Base-by-base conservation (phyloP, 345 rosid species). In the Isatis tinctoria region DNA sequence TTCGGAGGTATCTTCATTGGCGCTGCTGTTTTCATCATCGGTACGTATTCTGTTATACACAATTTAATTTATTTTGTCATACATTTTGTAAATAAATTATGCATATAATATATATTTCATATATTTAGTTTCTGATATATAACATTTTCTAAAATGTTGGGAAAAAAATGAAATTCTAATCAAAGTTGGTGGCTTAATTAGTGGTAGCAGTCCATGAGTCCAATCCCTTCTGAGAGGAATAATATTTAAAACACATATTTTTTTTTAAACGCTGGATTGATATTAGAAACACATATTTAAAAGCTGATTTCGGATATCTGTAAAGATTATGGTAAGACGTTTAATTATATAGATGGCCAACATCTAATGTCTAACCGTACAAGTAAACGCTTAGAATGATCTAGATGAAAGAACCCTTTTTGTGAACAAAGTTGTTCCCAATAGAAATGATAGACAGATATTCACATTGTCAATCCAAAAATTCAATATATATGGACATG, bases 1-100 rank as follows among this genome's bases (percentile, higher is more conserved):
- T 84, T 80, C 16, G 80, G 88, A 53, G 96, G 94, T 33, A 64
- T 93, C 41, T 90, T 89, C 74, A 88, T 87, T 14, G 96, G 96
- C 40, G 72, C 78, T 61, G 74, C 96, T 4, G 92, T 91, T 57
- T 88, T 87, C 58, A 22, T 84, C 4, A 80, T 91, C 36, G 98
- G 98, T 90, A 79, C 63, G 68, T 57, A 65, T 14, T 11, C 3
- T 36, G 13, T 8, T 30, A 3, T 24, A 24, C 30, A 49, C 4
- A 28, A 0, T 3, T 35, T 35, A 35, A 8, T 35, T 35, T 0
- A 8, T 35, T 32, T 32, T 8, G 5, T 85, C 61, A 12, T 51
- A 51, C 30, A 56, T 24, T 51, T 49, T 49, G 28, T 20, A 7
- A 48, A 48, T 4, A 27, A 12, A 49, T 22, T 22, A 49, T 10